These are phyloP conservation scores for Gloeopeniophorella convolvens DNA, from an alignment of 768 basidiomycete species.

Conservation along the genomic window DNA sequence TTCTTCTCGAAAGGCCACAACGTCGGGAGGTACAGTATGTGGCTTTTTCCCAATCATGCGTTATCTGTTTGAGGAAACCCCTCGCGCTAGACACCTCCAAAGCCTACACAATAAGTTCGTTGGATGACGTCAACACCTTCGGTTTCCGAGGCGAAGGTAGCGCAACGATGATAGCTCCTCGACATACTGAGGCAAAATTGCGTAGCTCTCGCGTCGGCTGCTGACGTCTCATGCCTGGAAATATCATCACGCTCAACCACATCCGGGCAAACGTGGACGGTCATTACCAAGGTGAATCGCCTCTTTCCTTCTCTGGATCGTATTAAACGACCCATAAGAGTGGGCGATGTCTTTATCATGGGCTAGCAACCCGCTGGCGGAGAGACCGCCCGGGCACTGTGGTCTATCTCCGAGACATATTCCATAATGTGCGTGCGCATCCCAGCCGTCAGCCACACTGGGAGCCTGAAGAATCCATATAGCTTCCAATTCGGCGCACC, in stretches of 20 bases:
- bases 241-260: slow-evolving; percentile 67
- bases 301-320: background rate
- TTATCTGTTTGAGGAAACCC: background rate
- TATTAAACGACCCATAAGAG: slow-evolving; percentile 38
- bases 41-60: too few relatives aligned
- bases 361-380: slow-evolving; percentile 70
- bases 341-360: slow-evolving; percentile 59
- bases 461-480: slow-evolving; percentile 1
- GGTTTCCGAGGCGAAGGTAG: slow-evolving; percentile 94
- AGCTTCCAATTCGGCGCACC: slow-evolving; percentile 78
- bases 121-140: slow-evolving; percentile 57
- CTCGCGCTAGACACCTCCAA: slow-evolving; percentile 62
- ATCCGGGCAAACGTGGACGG: slow-evolving; percentile 63
- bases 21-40: slow-evolving; percentile 63
- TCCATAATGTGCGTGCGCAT: slow-evolving; percentile 63
- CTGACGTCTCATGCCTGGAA: slow-evolving; percentile 73
- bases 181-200: background rate
- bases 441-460: background rate
- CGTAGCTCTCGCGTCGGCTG: slow-evolving; percentile 77
- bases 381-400: slow-evolving; percentile 71
- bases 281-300: slow-evolving; percentile 66
- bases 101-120: slow-evolving; percentile 43
- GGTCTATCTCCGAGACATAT: slow-evolving; percentile 81
- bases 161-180: slow-evolving; percentile 2
- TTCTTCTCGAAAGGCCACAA: slow-evolving; percentile 46